These are phyloP conservation scores for Botrytis fabae DNA, from an alignment of 2,329 filamentous ascomycete species.

Conservation along the genomic window DNA sequence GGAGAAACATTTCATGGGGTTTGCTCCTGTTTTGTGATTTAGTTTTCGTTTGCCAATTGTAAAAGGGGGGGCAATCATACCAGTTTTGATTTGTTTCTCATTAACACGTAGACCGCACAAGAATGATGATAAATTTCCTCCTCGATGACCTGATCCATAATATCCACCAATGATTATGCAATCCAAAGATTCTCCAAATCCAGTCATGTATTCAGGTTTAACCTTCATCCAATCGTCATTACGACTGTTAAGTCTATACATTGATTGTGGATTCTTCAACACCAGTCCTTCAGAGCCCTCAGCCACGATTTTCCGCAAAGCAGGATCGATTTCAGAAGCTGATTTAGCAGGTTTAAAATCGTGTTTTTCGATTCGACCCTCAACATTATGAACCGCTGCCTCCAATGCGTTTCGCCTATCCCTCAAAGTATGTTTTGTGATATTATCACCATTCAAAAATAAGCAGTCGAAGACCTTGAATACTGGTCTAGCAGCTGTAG, in stretches of 20 bases:
- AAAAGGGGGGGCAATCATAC: neutral
- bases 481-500: constrained; percentile 66
- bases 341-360: constrained; percentile 65
- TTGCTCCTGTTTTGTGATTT: constrained; percentile 40
- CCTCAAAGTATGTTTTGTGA: constrained; percentile 80
- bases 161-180: constrained; percentile 89
- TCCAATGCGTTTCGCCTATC: constrained; percentile 77
- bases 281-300: constrained; percentile 89
- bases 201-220: constrained; percentile 97
- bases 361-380: constrained; percentile 82
- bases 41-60: neutral
- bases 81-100: constrained; percentile 19
- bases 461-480: constrained; percentile 90
- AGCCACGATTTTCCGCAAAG: constrained; percentile 79
- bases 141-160: constrained; percentile 83
- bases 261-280: constrained; percentile 86
- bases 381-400: constrained; percentile 66
- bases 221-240: constrained; percentile 99
- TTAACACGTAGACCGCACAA: constrained; percentile 83
- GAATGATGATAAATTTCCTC: constrained; percentile 81
- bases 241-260: constrained; percentile 83
- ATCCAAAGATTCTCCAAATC: constrained; percentile 91
- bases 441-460: constrained; percentile 75
- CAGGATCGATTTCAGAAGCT: constrained; percentile 72
- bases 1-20: constrained; percentile 79